Percentiles rank a stretch among this genome's conserved stretches.
These are phyloP conservation scores for Solanum okadae DNA, from an alignment of 257 asterid species.

Conservation along the genomic window DNA sequence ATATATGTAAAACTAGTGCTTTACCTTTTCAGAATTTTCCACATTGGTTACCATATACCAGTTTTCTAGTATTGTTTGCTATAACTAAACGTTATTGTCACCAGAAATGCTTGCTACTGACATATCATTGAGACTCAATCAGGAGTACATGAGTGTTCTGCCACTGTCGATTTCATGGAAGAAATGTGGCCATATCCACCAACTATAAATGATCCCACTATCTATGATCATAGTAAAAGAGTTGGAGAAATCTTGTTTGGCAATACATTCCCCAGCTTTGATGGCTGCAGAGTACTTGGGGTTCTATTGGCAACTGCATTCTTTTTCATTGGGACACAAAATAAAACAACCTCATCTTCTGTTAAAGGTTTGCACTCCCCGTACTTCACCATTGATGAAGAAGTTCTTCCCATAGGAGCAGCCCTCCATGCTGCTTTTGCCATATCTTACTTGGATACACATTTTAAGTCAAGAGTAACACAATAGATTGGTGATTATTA, in stretches of 20 bases:
- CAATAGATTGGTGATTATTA: neutral
- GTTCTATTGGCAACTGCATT: conserved; percentile 38
- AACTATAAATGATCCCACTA: conserved; percentile 36
- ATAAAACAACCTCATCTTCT: conserved; percentile 25
- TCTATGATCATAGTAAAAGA: conserved; percentile 37
- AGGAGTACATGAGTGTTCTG: conserved; percentile 50
- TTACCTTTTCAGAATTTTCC: neutral
- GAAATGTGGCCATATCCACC: conserved; percentile 49
- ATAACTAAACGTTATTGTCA: neutral
- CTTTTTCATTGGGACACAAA: conserved; percentile 42
- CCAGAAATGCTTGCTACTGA: neutral
- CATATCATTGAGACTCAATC: conserved; percentile 78
- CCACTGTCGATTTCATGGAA: conserved; percentile 57
- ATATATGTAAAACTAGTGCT: neutral
- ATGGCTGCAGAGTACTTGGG: conserved; percentile 94
- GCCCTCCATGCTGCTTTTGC: conserved; percentile 85
- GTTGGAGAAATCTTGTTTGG: conserved; percentile 62
- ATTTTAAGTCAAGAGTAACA: conserved; percentile 6
- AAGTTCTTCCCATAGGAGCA: conserved; percentile 63
- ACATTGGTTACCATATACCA: neutral
- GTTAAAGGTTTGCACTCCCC: conserved; percentile 48
- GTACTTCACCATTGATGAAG: conserved; percentile 49
- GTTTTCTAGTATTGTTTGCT: neutral
- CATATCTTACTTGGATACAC: conserved; percentile 40
- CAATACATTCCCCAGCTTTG: conserved; percentile 8